Conservation (phyloP, 148 eudicot genomes). For the Arbutus unedo region DNA sequence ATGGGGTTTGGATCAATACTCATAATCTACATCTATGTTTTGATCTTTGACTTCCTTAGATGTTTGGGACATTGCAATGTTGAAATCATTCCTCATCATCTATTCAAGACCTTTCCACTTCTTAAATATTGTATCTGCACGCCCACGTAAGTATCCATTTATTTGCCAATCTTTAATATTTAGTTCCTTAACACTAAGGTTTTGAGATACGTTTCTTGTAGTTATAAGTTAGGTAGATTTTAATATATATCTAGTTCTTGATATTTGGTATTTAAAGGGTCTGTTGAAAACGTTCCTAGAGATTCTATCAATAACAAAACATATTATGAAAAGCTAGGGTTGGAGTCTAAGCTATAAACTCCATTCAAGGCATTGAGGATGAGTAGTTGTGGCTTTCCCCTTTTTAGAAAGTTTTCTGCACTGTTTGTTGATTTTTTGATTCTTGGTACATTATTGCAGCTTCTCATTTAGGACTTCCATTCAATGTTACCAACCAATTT, state of each 20-base stretch:
- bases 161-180: not conserved
- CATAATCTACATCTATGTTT: constrained; percentile 41
- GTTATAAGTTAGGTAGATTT: not conserved
- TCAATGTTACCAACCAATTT: not conserved
- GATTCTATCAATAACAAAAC: not conserved
- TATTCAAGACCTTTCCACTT: constrained; percentile 37
- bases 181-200: not conserved
- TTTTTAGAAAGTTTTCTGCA: not conserved
- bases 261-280: no score
- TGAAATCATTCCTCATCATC: constrained; percentile 40
- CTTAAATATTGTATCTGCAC: constrained; percentile 40
- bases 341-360: not conserved
- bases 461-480: not conserved
- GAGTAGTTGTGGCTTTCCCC: not conserved
- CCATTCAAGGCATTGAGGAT: not conserved
- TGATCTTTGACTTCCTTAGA: constrained; percentile 51
- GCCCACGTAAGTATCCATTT: constrained; percentile 42
- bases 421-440: no score
- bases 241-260: not conserved
- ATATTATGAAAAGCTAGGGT: not conserved
- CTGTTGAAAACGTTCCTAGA: no score
- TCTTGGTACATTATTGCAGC: not conserved
- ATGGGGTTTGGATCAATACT: constrained; percentile 48
- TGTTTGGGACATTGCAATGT: constrained; percentile 52
- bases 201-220: not conserved